Conservation (phyloP, 2,329 filamentous ascomycete species). For the Paraconiothyrium brasiliense region DNA sequence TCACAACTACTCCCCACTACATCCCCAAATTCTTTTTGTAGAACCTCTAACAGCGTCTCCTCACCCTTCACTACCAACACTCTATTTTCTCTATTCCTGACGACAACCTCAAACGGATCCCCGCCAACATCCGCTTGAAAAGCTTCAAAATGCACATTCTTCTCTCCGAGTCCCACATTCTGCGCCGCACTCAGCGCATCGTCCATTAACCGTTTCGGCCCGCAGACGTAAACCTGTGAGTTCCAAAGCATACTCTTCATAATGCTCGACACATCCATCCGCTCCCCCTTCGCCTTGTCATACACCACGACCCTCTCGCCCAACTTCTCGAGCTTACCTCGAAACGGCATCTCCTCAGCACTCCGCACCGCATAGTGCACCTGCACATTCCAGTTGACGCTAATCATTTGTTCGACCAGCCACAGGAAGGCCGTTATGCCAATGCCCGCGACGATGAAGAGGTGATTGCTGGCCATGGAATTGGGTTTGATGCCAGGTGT, state of each 20-base stretch:
- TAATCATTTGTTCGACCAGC: constrained; percentile 9
- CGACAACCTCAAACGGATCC: constrained; percentile 10
- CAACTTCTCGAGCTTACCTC: neutral
- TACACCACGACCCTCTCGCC: neutral
- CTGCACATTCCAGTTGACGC: constrained; percentile 12
- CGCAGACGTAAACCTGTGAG: constrained; percentile 11
- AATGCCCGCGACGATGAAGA: constrained; percentile 14
- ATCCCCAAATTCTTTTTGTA: constrained; percentile 15
- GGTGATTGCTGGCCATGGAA: constrained; percentile 14
- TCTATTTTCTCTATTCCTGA: neutral
- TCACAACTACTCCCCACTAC: constrained; percentile 14
- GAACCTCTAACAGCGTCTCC: constrained; percentile 13
- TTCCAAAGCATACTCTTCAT: constrained; percentile 8
- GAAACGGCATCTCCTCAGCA: constrained; percentile 9
- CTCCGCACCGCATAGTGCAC: constrained; percentile 14
- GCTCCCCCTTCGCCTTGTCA: constrained; percentile 10
- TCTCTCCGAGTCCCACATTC: neutral
- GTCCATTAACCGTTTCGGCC: constrained; percentile 12
- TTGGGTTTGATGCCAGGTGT: constrained; percentile 7
- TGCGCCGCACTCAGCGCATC: neutral
- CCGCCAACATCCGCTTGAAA: constrained; percentile 11
- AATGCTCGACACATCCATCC: neutral
- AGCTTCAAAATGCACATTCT: constrained; percentile 13
- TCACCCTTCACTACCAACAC: constrained; percentile 7
- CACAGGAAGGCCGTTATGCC: constrained; percentile 16